Evolutionary conservation across 2,329 filamentous ascomycete genomes (phyloP), one percentile per base, ranked within the genome.

Genomic region (Paracoccidioides lutzii): DNA sequence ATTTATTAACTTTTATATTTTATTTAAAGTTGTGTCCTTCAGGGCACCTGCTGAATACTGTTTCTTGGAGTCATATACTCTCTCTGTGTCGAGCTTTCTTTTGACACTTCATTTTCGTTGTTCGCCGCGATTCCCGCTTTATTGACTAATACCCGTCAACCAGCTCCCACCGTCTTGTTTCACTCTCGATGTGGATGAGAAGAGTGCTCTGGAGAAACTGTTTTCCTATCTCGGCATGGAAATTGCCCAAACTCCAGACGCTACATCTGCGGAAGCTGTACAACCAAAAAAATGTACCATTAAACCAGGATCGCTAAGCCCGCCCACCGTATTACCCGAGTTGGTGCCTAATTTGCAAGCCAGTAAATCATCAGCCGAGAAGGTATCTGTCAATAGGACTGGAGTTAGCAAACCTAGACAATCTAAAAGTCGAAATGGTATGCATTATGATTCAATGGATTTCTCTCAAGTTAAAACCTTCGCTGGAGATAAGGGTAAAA

Each of bases 371-470:
- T 55, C 59, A 37, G 55, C 60, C 59, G 58, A 57, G 55, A 57
- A 61, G 59, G 61, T 52, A 14, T 52, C 53, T 43, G 55, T 56
- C 51, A 57, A 58, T 50, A 59, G 52, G 14, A 52, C 55, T 44
- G 58, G 45, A 37, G 63, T 61, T 43, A 68, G 69, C 63, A 87
- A 85, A 65, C 80, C 81, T 35, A 88, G 87, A 66, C 84, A 87
- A 71, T 84, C 83, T 58, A 88, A 88, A 70, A 87, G 83, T 71
- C 81, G 84, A 62, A 87, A 87, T 74, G 84, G 84, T 87, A 81
- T 63, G 78, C 5, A 41, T 42, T 71, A 57, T 44, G 8, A 46
- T n/a, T 51, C 51, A 57, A 14, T 50, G 51, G 44, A 56, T 37
- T 32, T 50, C 22, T 54, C 56, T 61, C 57, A 58, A 54, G 53